Evolutionary conservation across 768 basidiomycete genomes (phyloP).

Genomic region (Infundibulicybe gibba): DNA sequence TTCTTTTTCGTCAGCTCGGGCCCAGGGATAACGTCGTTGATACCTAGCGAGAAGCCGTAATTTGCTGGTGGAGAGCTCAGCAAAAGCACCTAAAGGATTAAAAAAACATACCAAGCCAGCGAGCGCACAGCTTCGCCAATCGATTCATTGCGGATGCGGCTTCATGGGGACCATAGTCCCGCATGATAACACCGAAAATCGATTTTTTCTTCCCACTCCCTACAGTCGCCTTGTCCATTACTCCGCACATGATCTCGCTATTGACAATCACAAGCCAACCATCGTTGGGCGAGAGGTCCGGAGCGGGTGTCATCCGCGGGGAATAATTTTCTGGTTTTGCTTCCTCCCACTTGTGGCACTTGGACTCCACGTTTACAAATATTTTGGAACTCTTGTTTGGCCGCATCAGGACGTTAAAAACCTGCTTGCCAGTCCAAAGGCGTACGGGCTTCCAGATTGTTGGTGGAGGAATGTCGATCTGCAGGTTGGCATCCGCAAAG

Average conservation of each 20-base stretch:
- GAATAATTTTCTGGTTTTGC: constrained; percentile 62
- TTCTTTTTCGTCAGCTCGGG: constrained; percentile 77
- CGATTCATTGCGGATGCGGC: constrained; percentile 96
- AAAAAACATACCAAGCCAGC: constrained; percentile 72
- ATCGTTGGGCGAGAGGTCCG: constrained; percentile 93
- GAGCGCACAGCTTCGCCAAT: constrained; percentile 90
- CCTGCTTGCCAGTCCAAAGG: constrained; percentile 97
- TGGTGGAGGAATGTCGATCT: constrained; percentile 95
- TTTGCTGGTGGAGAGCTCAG: constrained; percentile 61
- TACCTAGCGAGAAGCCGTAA: constrained; percentile 95
- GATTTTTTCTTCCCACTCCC: constrained; percentile 99
- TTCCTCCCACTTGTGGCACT: constrained; percentile 88
- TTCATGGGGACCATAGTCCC: constrained; percentile 94
- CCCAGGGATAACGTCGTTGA: constrained; percentile 98
- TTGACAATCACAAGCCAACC: constrained; percentile 97
- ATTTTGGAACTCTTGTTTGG: constrained; percentile 84
- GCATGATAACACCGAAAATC: constrained; percentile 95
- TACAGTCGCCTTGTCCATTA: constrained; percentile 97
- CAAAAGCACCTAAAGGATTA: background rate
- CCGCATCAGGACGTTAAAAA: constrained; percentile 97
- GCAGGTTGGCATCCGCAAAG: constrained; percentile 84
- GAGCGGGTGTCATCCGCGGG: constrained; percentile 53
- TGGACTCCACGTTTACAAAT: constrained; percentile 92
- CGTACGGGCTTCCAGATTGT: constrained; percentile 90
- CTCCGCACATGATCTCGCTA: constrained; percentile 98